Conservation (phyloP, 2,329 filamentous ascomycete species). For the Diaporthe humulicola region DNA sequence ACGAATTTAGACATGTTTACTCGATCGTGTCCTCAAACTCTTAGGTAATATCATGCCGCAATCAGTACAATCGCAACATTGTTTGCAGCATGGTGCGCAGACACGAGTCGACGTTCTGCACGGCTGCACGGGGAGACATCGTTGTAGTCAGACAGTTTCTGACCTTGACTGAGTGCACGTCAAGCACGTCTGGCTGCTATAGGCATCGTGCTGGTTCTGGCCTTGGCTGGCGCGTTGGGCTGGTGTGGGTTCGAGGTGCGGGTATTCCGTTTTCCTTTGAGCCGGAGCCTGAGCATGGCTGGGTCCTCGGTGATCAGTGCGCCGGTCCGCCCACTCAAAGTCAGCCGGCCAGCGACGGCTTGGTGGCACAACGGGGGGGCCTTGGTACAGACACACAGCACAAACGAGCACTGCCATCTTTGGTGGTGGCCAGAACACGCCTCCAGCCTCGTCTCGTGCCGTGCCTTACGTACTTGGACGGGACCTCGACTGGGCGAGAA, state of each 20-base stretch:
- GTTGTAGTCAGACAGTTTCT: background rate
- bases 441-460: slow-evolving; percentile 13
- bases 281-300: background rate
- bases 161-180: too few species aligned
- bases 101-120: slow-evolving; percentile 8
- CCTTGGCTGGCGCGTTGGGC: background rate
- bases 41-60: slow-evolving; percentile 30
- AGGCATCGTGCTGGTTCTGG: slow-evolving; percentile 17
- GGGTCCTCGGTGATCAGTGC: slow-evolving; percentile 18
- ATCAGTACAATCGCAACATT: slow-evolving; percentile 6
- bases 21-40: slow-evolving; percentile 33
- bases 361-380: slow-evolving; percentile 1
- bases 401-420: slow-evolving; percentile 2
- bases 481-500: background rate
- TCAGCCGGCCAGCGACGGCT: slow-evolving; percentile 7
- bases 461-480: slow-evolving; percentile 15
- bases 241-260: slow-evolving; percentile 11
- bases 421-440: slow-evolving; percentile 8
- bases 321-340: slow-evolving; percentile 3
- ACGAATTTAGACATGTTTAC: slow-evolving; percentile 27
- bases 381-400: background rate
- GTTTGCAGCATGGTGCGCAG: slow-evolving; percentile 1
- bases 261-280: slow-evolving; percentile 24
- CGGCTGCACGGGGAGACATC: background rate
- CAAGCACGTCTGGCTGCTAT: slow-evolving; percentile 9